Evolutionary conservation across 768 basidiomycete species (phyloP), one percentile per base, ranked within the genome.

Genomic region (Amanita brunnescens): DNA sequence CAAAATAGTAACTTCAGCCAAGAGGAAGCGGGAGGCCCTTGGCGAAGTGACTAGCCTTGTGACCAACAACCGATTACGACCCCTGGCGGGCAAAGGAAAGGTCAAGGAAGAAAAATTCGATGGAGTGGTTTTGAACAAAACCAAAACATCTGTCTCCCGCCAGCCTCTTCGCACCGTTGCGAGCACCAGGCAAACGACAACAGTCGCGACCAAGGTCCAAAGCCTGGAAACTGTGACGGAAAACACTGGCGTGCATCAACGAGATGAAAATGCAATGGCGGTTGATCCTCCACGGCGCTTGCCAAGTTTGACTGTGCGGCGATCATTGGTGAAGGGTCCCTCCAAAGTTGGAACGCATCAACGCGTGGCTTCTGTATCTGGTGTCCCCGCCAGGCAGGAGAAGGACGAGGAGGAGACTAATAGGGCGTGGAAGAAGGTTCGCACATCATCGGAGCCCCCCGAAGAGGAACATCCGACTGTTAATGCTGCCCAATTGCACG

Each of bases 1-100:
- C 43, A 74, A 79, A 55, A 58, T 64, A 18, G 82, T 85, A 24
- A 63, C 67, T 7, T 69, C 71, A 30, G 73, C 77, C 45, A 89
- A 90, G 65, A 77, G 89, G 55, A 91, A 91, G 65, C 84, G 90
- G 38, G 83, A 85, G 45, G 87, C 87, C 0, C 71, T 91, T 23
- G 83, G 80, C 29, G 89, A 91, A 64, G 84, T 89, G 38, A 76
- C 80, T 6, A 70, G 66, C 23, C 41, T 51, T 10, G 61, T 69
- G 18, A 68, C 63, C 54, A 80, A 81, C 59, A 80, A 78, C 58
- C 73, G 50, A 35, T 44, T 65, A 32, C 57, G 73, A 55, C 71
- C 70, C 54, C 59, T 60, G 44, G 64, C 63, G 24, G 57, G 61
- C 39, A 74, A 75, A 60, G 77, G 75, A 47, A 88, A 88, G 69